phyloP scores from a whole-genome alignment of 2,329 filamentous ascomycete genomes.

The Diaporthe sp. region DNA sequence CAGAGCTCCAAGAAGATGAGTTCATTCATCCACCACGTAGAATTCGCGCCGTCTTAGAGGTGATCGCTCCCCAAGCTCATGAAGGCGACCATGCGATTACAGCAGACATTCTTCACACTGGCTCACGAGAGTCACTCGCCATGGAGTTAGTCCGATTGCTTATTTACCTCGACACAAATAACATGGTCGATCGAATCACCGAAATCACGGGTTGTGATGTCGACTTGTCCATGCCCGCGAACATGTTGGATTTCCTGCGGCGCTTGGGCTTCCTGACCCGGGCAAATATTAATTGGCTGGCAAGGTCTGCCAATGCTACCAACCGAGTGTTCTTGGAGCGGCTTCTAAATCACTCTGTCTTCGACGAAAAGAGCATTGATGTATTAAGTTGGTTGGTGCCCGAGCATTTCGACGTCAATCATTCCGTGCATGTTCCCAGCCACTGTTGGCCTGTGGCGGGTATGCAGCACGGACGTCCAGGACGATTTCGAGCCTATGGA shows the following conservation, averaged over 20 bases:
- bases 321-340: not conserved
- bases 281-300: not conserved
- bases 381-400: not conserved
- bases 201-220: rapidly evolving
- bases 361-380: not conserved
- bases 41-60: not conserved
- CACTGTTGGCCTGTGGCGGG: no score
- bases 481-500: no score
- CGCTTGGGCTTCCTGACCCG: not conserved
- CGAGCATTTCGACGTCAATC: not conserved
- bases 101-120: not conserved
- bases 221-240: rapidly evolving
- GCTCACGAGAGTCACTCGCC: not conserved
- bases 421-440: no score
- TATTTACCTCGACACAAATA: not conserved
- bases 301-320: not conserved
- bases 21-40: not conserved
- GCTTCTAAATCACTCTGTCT: not conserved
- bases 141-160: not conserved
- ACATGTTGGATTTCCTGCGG: not conserved
- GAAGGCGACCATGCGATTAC: constrained; percentile 13
- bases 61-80: not conserved
- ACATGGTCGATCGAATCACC: not conserved
- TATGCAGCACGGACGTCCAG: no score
- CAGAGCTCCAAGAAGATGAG: not conserved